A percentile compares a stretch with the other conserved stretches of the same genome.
phyloP scores from a whole-genome alignment of 176 grass and related monocot genomes.

The Musa schizocarpa region DNA sequence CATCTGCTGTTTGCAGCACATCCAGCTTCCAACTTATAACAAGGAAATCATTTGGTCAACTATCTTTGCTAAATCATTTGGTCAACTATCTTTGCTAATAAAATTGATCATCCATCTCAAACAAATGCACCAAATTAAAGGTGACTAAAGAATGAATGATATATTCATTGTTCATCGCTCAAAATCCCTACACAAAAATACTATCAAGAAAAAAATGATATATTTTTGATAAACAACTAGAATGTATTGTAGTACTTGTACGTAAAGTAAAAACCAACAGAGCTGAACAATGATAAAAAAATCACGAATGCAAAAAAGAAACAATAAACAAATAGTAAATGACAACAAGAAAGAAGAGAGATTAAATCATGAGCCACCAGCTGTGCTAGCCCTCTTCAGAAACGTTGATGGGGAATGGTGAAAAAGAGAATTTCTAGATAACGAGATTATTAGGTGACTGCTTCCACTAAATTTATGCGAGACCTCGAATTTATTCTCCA shows the following conservation, averaged over 20 bases:
- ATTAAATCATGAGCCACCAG: not conserved
- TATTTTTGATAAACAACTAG: not conserved
- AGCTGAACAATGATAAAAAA: not conserved
- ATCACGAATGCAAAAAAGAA: not conserved
- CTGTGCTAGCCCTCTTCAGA: not conserved
- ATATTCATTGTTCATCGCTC: not conserved
- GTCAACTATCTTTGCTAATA: not conserved
- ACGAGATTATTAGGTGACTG: no score
- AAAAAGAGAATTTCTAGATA: no score
- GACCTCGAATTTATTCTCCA: no score
- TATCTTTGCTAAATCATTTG: not conserved
- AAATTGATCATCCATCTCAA: not conserved
- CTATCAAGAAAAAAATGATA: not conserved
- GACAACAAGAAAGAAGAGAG: not conserved
- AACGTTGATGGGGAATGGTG: no score
- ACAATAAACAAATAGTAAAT: not conserved
- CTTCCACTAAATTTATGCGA: no score
- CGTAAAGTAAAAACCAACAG: not conserved
- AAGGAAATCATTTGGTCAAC: not conserved
- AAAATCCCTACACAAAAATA: not conserved
- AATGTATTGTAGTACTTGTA: not conserved
- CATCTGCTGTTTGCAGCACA: not conserved
- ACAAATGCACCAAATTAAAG: not conserved
- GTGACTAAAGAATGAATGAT: not conserved
- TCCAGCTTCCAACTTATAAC: not conserved